Conservation (phyloP, 1,284 basidiomycete species). For the Cryptococcus sp. region DNA sequence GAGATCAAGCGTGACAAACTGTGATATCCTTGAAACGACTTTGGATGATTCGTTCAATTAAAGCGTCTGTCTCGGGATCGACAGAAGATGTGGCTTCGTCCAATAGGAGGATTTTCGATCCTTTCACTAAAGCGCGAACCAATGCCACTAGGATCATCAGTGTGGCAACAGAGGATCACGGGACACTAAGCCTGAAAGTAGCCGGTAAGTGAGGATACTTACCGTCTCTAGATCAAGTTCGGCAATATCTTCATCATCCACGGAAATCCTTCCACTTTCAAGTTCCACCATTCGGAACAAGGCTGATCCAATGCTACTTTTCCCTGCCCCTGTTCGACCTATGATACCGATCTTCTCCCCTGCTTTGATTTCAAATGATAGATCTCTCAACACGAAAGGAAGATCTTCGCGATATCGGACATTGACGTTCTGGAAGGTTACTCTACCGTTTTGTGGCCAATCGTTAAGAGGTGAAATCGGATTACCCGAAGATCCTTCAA, state of each 20-base stretch:
- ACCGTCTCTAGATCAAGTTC: conserved; percentile 55
- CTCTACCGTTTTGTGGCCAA: conserved; percentile 33
- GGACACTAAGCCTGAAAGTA: not conserved
- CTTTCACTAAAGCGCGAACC: conserved; percentile 65
- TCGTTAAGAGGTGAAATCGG: conserved; percentile 9
- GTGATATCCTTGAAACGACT: conserved; percentile 55
- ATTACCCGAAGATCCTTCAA: conserved; percentile 14
- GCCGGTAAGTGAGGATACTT: conserved; percentile 3
- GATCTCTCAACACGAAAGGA: conserved; percentile 33
- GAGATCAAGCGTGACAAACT: not conserved
- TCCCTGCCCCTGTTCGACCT: conserved; percentile 63
- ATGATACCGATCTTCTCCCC: conserved; percentile 59
- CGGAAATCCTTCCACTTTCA: conserved; percentile 56
- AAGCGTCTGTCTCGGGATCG: conserved; percentile 72
- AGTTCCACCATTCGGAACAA: conserved; percentile 66
- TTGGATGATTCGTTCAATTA: conserved; percentile 68
- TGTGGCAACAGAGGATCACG: not conserved
- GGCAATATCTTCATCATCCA: conserved; percentile 58
- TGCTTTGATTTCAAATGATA: conserved; percentile 27
- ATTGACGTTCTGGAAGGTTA: conserved; percentile 38
- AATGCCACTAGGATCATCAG: conserved; percentile 7
- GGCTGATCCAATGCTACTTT: conserved; percentile 55
- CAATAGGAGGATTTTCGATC: conserved; percentile 63
- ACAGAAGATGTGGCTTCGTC: conserved; percentile 56
- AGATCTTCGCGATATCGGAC: conserved; percentile 38